Conservation (phyloP, 2,329 filamentous ascomycete genomes). For the Phoma sp. region DNA sequence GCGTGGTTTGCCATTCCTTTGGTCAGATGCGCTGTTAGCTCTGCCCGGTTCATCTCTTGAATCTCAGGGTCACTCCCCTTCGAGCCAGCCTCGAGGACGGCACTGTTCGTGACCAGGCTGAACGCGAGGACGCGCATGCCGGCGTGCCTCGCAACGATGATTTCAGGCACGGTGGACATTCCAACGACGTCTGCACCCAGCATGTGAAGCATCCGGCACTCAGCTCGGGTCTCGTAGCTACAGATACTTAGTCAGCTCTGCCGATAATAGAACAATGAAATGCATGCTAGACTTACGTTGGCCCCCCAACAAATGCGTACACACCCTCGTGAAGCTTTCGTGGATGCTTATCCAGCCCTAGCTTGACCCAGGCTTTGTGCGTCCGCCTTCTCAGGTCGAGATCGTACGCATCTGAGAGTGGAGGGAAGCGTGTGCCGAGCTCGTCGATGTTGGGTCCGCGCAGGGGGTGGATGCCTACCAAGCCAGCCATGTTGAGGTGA, state of each 20-base stretch:
- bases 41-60: conserved; percentile 56
- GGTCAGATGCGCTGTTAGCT: conserved; percentile 63
- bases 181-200: conserved; percentile 73
- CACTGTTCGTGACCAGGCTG: conserved; percentile 70
- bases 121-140: conserved; percentile 69
- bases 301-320: conserved; percentile 69
- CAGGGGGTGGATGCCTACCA: conserved; percentile 67
- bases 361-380: conserved; percentile 63
- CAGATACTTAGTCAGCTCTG: conserved; percentile 16
- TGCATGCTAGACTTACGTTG: conserved; percentile 55
- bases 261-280: conserved; percentile 4
- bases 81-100: conserved; percentile 64
- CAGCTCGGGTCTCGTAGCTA: conserved; percentile 69
- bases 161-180: conserved; percentile 74
- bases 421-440: conserved; percentile 68
- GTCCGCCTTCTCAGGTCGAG: conserved; percentile 63
- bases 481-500: conserved; percentile 68
- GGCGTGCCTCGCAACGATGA: conserved; percentile 69
- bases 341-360: conserved; percentile 54
- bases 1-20: conserved; percentile 68
- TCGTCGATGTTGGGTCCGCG: conserved; percentile 68
- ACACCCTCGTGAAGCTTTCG: conserved; percentile 68
- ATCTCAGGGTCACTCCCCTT: conserved; percentile 64
- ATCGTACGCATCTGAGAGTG: conserved; percentile 71
- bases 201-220: conserved; percentile 66